Evolutionary conservation across 306 rosid genomes (phyloP), one percentile per base, ranked within the genome.

Genomic region (Calophaca sinica): DNA sequence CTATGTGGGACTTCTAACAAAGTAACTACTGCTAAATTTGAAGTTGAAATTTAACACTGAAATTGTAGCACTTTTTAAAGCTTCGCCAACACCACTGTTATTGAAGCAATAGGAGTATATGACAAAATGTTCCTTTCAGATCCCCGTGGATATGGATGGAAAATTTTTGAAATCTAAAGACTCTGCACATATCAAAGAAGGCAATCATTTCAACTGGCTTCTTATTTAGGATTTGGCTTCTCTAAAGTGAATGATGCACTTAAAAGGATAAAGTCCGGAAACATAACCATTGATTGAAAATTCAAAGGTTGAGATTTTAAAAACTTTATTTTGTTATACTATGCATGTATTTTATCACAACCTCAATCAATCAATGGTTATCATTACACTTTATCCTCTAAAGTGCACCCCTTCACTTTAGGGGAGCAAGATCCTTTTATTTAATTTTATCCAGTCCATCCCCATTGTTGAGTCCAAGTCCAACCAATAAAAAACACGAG

Each of bases 91-190:
- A 41, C 48, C 72, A 55, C 29, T 39, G 38, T 59, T 7, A 58
- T 7, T 49, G 69, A 76, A 46, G 63, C 49, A 71, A 39, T 11
- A 9, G 13, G 53, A 76, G 58, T 50, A 68, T 32, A 10, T 59
- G 58, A 36, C 11, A 42, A 78, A 59, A 55, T 26, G 52, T 72
- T 67, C 33, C 48, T 57, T 69, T 68, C 51, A 62, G 60, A 62
- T 45, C 59, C 9, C 68, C 49, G 9, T 33, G 41, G 15, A 31
- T 28, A 78, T 35, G 75, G 9, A 26, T 45, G 73, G 70, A 38
- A 54, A 80, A 14, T 2, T 53, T 72, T 57, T 63, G 9, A 55
- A 70, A 79, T 64, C 61, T 55, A 15, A 79, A 78, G 59, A 46
- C 10, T 59, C 20, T 49, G 63, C 77, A 20, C 26, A 20, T 20